Conservation (phyloP, 192 early-diverging fungal species). For the Coemansia sp. region DNA sequence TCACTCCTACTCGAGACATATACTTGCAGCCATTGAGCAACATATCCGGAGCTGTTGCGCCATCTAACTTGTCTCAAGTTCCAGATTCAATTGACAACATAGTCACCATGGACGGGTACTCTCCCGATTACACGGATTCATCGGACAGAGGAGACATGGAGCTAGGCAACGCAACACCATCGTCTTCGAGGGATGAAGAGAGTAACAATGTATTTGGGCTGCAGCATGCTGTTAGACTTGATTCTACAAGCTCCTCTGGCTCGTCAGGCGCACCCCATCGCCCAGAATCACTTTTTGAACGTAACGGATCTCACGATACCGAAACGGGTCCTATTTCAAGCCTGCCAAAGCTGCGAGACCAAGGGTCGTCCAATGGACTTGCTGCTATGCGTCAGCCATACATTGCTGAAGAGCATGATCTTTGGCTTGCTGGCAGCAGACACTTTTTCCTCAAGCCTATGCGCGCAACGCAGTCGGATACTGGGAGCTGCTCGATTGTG, state of each 20-base stretch:
- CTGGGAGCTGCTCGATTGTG: constrained; percentile 13
- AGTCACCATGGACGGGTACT: constrained; percentile 30
- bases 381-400: background rate
- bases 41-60: constrained; percentile 5
- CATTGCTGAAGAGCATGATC: background rate
- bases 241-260: constrained; percentile 13
- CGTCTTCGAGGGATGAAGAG: constrained; percentile 2
- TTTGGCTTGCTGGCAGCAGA: constrained; percentile 12
- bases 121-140: constrained; percentile 37
- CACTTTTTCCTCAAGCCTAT: constrained; percentile 8
- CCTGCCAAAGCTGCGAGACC: constrained; percentile 20
- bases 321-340: constrained; percentile 34
- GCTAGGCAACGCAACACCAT: constrained; percentile 1
- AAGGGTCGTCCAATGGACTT: background rate
- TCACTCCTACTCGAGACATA: constrained; percentile 34
- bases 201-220: constrained; percentile 4
- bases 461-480: constrained; percentile 15
- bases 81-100: constrained; percentile 6
- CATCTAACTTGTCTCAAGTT: constrained; percentile 8
- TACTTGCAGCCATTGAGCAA: constrained; percentile 38
- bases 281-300: constrained; percentile 34
- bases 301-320: constrained; percentile 22
- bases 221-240: background rate
- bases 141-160: constrained; percentile 1
- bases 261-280: constrained; percentile 22